Evolutionary conservation across 306 rosid genomes (phyloP).

Genomic region (Cicer judaicum): DNA sequence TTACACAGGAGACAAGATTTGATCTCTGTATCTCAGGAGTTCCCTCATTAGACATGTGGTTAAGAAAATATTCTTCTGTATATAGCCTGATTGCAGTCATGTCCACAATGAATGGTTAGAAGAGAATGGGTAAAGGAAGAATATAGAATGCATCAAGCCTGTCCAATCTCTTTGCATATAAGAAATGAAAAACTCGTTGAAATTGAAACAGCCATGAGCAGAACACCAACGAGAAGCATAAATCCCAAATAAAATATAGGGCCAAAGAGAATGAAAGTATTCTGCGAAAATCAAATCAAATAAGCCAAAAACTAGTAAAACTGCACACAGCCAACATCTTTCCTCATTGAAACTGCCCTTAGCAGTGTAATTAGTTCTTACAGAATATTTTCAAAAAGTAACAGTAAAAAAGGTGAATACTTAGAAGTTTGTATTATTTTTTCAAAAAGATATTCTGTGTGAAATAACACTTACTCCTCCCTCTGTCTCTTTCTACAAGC

Average conservation of each 20-base stretch:
- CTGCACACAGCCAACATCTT: neutral
- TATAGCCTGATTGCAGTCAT: conserved; percentile 68
- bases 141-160: neutral
- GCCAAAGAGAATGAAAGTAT: neutral
- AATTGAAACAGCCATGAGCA: neutral
- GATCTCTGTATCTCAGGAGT: conserved; percentile 97
- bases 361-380: conserved; percentile 8
- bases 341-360: neutral
- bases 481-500: no score
- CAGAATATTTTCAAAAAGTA: neutral
- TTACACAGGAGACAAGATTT: conserved; percentile 88
- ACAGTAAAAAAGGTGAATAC: neutral
- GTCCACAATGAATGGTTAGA: conserved; percentile 28
- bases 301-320: conserved; percentile 17
- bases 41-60: conserved; percentile 80
- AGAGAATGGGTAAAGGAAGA: neutral
- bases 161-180: neutral
- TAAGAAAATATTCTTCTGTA: conserved; percentile 86
- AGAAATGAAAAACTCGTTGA: neutral
- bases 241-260: neutral
- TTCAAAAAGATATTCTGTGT: conserved; percentile 3
- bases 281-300: conserved; percentile 11
- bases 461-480: neutral
- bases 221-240: neutral
- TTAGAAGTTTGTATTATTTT: neutral